Conservation (phyloP, 805 yeast genomes). For the Yamadazyma endophytica region DNA sequence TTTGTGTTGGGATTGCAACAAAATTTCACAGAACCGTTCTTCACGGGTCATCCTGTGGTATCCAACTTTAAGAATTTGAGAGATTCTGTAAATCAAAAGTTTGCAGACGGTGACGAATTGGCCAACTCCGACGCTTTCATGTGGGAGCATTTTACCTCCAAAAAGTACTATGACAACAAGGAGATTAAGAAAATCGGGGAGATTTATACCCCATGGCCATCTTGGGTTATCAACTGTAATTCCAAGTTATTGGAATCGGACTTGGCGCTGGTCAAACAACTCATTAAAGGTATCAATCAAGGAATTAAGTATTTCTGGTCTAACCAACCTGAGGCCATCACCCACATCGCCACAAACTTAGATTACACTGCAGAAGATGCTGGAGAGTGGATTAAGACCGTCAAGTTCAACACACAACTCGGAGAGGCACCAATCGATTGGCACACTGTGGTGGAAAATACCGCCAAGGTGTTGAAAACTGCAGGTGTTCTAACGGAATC, state of each 20-base stretch:
- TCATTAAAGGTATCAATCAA: constrained; percentile 52
- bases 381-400: constrained; percentile 76
- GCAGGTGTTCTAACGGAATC: constrained; percentile 55
- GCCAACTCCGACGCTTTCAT: constrained; percentile 73
- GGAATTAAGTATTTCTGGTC: constrained; percentile 66
- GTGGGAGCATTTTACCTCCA: constrained; percentile 95
- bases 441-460: constrained; percentile 46
- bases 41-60: constrained; percentile 50
- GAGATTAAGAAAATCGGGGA: constrained; percentile 84
- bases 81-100: constrained; percentile 64
- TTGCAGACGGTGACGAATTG: constrained; percentile 27
- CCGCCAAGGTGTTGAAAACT: constrained; percentile 51
- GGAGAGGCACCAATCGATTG: constrained; percentile 42
- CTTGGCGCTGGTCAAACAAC: constrained; percentile 24
- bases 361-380: constrained; percentile 81
- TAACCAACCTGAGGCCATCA: constrained; percentile 61
- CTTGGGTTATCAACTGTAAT: constrained; percentile 75
- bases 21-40: constrained; percentile 50
- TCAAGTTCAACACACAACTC: constrained; percentile 49
- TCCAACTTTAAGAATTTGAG: constrained; percentile 72
- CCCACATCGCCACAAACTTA: constrained; percentile 59
- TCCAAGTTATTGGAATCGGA: constrained; percentile 26
- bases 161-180: constrained; percentile 71
- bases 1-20: constrained; percentile 69
- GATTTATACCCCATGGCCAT: constrained; percentile 95